phyloP scores from a whole-genome alignment of 2,329 filamentous ascomycete species.

The Cladorrhinum sp. region DNA sequence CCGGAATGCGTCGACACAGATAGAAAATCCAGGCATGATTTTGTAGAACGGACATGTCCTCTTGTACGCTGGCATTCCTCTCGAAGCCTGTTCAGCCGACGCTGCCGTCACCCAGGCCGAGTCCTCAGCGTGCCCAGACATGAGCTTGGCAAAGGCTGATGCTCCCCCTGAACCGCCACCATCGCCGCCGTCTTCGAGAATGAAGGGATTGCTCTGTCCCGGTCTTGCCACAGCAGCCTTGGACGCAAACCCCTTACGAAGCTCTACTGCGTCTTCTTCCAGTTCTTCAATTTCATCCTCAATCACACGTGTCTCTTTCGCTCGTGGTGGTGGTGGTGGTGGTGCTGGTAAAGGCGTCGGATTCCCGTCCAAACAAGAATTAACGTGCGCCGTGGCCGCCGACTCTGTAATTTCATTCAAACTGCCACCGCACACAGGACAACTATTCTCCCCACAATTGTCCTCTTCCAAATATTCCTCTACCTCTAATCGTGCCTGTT shows the following conservation, averaged over 20 bases:
- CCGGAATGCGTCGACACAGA: conserved; percentile 93
- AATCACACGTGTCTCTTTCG: neutral
- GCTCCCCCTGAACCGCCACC: conserved; percentile 27
- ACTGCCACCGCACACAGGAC: conserved; percentile 73
- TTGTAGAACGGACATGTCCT: conserved; percentile 98
- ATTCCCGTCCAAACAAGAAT: conserved; percentile 85
- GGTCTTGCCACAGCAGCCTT: conserved; percentile 70
- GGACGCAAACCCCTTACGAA: conserved; percentile 57
- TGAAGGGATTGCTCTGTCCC: conserved; percentile 77
- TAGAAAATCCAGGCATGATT: conserved; percentile 87
- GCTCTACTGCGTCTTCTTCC: conserved; percentile 36
- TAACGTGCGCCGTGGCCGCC: conserved; percentile 81
- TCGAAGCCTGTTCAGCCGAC: conserved; percentile 70
- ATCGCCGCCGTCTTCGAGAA: conserved; percentile 39
- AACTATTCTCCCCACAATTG: conserved; percentile 42
- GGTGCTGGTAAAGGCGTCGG: conserved; percentile 54
- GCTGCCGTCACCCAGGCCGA: conserved; percentile 86
- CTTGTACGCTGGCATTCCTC: conserved; percentile 82
- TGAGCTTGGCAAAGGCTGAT: conserved; percentile 88
- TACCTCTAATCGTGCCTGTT: conserved; percentile 66
- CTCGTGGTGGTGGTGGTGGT: conserved; percentile 31
- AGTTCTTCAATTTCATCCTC: conserved; percentile 19
- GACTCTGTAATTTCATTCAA: conserved; percentile 60
- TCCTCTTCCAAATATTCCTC: conserved; percentile 48
- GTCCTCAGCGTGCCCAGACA: conserved; percentile 89